Conservation (phyloP, 2,329 filamentous ascomycete species). For the Hypoxylon sp. region DNA sequence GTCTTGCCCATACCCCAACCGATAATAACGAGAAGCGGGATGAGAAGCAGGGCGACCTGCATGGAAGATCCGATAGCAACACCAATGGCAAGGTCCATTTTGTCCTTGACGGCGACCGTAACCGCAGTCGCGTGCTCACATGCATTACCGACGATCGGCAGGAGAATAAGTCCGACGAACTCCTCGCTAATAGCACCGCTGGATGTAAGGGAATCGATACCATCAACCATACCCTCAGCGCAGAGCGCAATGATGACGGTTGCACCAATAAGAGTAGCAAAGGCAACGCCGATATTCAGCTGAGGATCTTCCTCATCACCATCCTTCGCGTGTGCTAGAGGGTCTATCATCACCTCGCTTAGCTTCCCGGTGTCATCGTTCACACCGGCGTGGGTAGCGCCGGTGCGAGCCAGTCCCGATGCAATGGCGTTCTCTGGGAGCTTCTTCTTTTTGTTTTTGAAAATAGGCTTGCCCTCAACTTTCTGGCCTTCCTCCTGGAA, state of each 20-base stretch:
- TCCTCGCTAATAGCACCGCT: conserved; percentile 73
- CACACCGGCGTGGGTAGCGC: conserved; percentile 35
- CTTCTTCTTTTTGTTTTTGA: conserved; percentile 41
- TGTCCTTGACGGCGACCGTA: conserved; percentile 83
- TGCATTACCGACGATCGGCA: conserved; percentile 86
- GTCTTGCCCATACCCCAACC: conserved; percentile 80
- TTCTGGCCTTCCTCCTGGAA: conserved; percentile 87
- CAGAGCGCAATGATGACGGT: conserved; percentile 86
- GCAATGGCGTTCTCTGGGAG: conserved; percentile 42
- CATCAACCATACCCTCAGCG: conserved; percentile 81
- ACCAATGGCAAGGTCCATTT: conserved; percentile 86
- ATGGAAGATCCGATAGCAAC: conserved; percentile 84
- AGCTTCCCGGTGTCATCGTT: conserved; percentile 56
- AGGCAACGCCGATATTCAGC: conserved; percentile 76
- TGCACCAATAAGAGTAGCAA: conserved; percentile 76
- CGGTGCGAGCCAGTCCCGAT: conserved; percentile 42
- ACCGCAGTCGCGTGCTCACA: conserved; percentile 86
- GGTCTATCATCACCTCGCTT: conserved; percentile 59
- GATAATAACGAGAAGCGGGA: conserved; percentile 79
- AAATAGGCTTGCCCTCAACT: conserved; percentile 56
- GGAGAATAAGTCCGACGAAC: conserved; percentile 82
- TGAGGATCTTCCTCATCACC: conserved; percentile 81
- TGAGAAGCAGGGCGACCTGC: conserved; percentile 83
- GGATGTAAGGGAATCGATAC: conserved; percentile 75
- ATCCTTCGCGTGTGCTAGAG: conserved; percentile 60